phyloP scores from a whole-genome alignment of 208 protist species.

The Acanthamoeba lenticulata region DNA sequence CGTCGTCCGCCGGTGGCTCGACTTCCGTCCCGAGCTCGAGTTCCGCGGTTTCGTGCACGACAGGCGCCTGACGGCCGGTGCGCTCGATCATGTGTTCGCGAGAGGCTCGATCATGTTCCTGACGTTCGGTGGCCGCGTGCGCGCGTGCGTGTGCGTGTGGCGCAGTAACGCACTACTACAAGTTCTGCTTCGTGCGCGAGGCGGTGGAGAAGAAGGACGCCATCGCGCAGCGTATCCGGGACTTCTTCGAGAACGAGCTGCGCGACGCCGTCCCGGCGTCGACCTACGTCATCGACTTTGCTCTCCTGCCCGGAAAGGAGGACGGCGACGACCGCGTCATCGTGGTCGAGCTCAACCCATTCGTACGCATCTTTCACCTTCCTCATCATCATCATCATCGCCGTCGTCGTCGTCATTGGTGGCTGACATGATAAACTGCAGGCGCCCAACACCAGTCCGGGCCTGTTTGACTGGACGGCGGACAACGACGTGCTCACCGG shows the following conservation, averaged over 20 bases:
- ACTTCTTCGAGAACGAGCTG: constrained; percentile 28
- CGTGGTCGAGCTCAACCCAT: constrained; percentile 68
- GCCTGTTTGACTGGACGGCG: constrained; percentile 66
- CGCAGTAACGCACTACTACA: constrained; percentile 50
- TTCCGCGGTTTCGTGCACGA: neutral
- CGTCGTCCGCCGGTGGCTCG: neutral
- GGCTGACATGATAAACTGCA: no score
- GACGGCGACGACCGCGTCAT: neutral
- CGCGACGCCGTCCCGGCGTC: neutral
- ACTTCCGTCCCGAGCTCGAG: constrained; percentile 13
- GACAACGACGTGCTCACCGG: constrained; percentile 63
- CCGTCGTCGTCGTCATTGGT: no score
- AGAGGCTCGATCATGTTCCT: no score
- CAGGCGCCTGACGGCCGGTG: neutral
- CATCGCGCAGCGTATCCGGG: neutral
- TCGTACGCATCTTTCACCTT: no score
- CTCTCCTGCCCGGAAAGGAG: neutral
- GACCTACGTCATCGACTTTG: constrained; percentile 60
- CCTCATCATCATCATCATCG: no score
- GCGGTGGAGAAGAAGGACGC: constrained; percentile 15
- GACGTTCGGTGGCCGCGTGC: no score
- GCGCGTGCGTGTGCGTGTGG: no score
- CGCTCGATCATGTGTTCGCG: neutral
- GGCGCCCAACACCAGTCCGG: constrained; percentile 40
- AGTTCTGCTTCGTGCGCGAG: constrained; percentile 4